Evolutionary conservation across 2,329 filamentous ascomycete genomes (phyloP), one percentile per base, ranked within the genome.

Genomic region (Fusarium coicis): DNA sequence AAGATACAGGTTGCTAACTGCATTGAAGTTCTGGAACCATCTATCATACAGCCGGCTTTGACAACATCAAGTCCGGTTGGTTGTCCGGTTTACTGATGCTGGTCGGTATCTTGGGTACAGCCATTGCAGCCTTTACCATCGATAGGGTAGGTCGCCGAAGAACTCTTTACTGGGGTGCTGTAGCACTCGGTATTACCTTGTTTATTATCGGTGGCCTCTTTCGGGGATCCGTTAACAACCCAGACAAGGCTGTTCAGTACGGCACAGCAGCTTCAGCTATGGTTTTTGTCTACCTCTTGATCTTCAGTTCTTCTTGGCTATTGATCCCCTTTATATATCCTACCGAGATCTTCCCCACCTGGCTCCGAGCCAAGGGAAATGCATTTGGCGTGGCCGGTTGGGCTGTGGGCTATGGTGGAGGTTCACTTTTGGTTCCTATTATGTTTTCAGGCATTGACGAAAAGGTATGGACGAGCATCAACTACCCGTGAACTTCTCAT

Each of bases 1-100:
- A 5, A 15, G 7, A n/a, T 16, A 19, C 28, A 8, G 5, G 23
- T 3, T 62, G 18, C 47, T 65, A 19, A 65, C 39, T 16, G 4
- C 8, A 10, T 36, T 21, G 18, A 7, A 62, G 62, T 19, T 65
- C 62, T n/a, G 56, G 62, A 19, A 62, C 62, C 7, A 65, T 65
- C 32, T 65, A 62, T 53, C 62, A 18, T 12, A 65, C 56, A 19
- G 62, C 56, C 15, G 62, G 62, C 8, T 65, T 65, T 34, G 47
- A 37, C 11, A 26, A 19, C 9, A 19, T 65, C 15, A 65, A 62
- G 28, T 62, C 68, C 12, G 66, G 64, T 32, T 74, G 86, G 36
- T 81, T 88, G 18, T 84, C 86, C 4, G 86, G 84, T 14, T 83
- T 85, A 12, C 73, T 87, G 8, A 88, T 87, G 52, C 86, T 85